These are phyloP conservation scores for Macrotyloma uniflorum DNA, from an alignment of 306 rosid species.

Conservation along the genomic window DNA sequence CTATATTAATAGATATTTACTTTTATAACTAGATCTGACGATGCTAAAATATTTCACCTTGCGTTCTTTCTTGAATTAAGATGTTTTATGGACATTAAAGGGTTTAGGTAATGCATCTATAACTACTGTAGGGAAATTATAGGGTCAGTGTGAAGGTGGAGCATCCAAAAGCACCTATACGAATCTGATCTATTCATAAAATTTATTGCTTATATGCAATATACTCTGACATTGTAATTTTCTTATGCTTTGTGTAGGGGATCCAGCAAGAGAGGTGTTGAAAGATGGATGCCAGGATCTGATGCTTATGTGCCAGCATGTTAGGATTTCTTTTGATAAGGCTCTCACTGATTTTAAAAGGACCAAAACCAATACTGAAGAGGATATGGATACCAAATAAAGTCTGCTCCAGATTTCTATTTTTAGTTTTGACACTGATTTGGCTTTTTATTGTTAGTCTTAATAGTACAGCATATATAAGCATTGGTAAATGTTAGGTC, in stretches of 20 bases:
- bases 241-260: conserved; percentile 57
- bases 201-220: neutral
- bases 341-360: conserved; percentile 61
- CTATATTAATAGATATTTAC: no score
- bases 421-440: neutral
- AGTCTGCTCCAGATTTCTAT: neutral
- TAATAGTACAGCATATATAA: neutral
- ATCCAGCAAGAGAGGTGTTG: conserved; percentile 62
- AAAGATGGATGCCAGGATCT: conserved; percentile 76
- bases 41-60: neutral
- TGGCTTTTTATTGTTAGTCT: neutral
- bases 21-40: neutral
- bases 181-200: neutral
- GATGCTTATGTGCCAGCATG: conserved; percentile 74
- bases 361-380: conserved; percentile 45
- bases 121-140: neutral
- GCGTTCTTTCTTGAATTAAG: neutral
- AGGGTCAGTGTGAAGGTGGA: neutral
- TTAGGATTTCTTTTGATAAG: conserved; percentile 62
- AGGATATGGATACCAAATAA: conserved; percentile 41
- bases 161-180: neutral
- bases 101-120: neutral
- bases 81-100: neutral
- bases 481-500: neutral
- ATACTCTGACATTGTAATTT: conserved; percentile 41